Evolutionary conservation across 768 basidiomycete genomes (phyloP).

Genomic region (Tricholoma saponaceum): DNA sequence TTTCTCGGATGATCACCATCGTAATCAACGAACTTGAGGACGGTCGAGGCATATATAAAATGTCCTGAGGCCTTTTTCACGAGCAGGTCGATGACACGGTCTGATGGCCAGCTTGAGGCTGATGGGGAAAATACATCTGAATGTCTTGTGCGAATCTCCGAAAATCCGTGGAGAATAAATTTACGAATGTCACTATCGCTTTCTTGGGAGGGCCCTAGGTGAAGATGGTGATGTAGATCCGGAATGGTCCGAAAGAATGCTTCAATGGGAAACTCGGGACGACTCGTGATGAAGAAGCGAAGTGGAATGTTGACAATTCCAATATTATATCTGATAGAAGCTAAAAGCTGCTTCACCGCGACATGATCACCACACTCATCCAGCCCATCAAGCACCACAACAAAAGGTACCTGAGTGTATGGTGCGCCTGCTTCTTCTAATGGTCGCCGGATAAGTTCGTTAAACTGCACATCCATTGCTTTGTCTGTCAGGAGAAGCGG

Average conservation of each 20-base stretch:
- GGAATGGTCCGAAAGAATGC: not conserved
- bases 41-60: slow-evolving; percentile 9
- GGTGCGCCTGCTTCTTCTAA: not conserved
- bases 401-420: not conserved
- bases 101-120: slow-evolving; percentile 4
- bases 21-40: slow-evolving; percentile 2
- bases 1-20: not conserved
- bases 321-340: not conserved
- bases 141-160: not conserved
- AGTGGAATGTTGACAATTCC: not conserved
- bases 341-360: not conserved
- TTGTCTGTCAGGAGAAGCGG: slow-evolving; percentile 3
- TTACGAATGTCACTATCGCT: not conserved
- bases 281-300: slow-evolving; percentile 5
- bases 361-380: slow-evolving; percentile 9
- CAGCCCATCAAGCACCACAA: slow-evolving; percentile 10
- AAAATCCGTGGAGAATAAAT: slow-evolving; percentile 1
- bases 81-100: not conserved
- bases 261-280: slow-evolving; percentile 1
- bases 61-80: slow-evolving; percentile 3
- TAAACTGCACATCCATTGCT: slow-evolving; percentile 6
- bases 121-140: not conserved
- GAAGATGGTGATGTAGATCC: not conserved
- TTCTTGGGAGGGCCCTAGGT: not conserved
- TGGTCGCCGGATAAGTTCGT: slow-evolving; percentile 10